phyloP scores from a whole-genome alignment of 345 rosid genomes.

The Linum trigynum region DNA sequence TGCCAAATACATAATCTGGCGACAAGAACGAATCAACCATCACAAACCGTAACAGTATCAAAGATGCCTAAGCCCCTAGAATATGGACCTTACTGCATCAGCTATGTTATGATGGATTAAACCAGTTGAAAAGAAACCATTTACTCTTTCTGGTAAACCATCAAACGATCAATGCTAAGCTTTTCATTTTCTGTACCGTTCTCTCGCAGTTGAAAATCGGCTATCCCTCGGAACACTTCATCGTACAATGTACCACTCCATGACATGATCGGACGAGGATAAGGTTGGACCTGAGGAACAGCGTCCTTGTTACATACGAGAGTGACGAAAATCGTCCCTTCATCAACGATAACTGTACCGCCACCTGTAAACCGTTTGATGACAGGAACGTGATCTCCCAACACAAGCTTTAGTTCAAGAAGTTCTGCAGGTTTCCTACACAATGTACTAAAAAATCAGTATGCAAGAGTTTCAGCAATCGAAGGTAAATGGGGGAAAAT shows the following conservation, averaged over 20 bases:
- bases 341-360: conserved; percentile 83
- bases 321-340: conserved; percentile 67
- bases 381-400: conserved; percentile 50
- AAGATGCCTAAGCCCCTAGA: too few species aligned
- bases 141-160: too few species aligned
- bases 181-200: conserved; percentile 38
- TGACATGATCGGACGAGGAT: conserved; percentile 78
- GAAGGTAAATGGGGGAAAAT: too few species aligned
- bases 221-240: conserved; percentile 50
- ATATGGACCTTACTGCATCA: too few species aligned
- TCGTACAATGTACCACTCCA: conserved; percentile 66
- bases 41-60: too few species aligned
- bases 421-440: conserved; percentile 65
- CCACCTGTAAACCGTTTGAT: conserved; percentile 80
- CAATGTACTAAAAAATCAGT: too few species aligned
- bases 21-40: neutral
- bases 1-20: conserved; percentile 74
- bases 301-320: conserved; percentile 73
- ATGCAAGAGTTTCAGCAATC: neutral
- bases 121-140: too few species aligned
- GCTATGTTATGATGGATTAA: too few species aligned
- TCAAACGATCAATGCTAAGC: too few species aligned
- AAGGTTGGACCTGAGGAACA: conserved; percentile 58
- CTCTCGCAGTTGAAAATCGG: conserved; percentile 69
- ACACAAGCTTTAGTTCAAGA: conserved; percentile 48